phyloP scores from a whole-genome alignment of 805 yeast genomes.

The Candida hungchunana region DNA sequence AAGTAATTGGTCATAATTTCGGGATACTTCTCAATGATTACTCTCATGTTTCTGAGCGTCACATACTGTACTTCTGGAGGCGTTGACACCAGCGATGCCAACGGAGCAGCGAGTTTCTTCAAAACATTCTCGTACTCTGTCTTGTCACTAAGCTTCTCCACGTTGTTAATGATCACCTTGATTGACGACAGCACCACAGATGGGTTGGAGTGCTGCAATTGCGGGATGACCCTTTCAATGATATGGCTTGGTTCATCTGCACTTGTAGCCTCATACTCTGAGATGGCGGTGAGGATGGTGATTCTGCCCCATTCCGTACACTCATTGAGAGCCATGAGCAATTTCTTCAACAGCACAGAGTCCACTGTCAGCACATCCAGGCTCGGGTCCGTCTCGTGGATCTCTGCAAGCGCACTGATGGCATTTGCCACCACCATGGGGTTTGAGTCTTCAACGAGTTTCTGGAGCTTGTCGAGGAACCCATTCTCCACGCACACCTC shows the following conservation, averaged over 20 bases:
- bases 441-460: slow-evolving; percentile 76
- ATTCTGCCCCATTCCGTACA: slow-evolving; percentile 99
- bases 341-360: slow-evolving; percentile 46
- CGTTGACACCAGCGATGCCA: slow-evolving; percentile 80
- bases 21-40: slow-evolving; percentile 87
- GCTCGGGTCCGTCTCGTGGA: slow-evolving; percentile 60
- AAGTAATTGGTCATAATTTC: slow-evolving; percentile 69
- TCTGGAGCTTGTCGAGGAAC: slow-evolving; percentile 63
- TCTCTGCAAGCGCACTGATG: slow-evolving; percentile 79
- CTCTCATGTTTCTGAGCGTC: slow-evolving; percentile 84
- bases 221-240: slow-evolving; percentile 87
- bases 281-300: slow-evolving; percentile 75
- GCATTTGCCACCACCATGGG: slow-evolving; percentile 98
- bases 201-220: slow-evolving; percentile 94
- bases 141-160: slow-evolving; percentile 39
- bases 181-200: slow-evolving; percentile 87
- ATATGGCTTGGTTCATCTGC: slow-evolving; percentile 74
- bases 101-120: slow-evolving; percentile 76
- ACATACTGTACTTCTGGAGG: slow-evolving; percentile 96
- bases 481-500: slow-evolving; percentile 83
- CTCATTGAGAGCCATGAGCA: slow-evolving; percentile 84
- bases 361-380: slow-evolving; percentile 42
- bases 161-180: slow-evolving; percentile 71
- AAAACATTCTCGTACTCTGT: slow-evolving; percentile 42
- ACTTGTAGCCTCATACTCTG: slow-evolving; percentile 59